phyloP scores from a whole-genome alignment of 371 early-diverging fungal genomes.

The Rhizopus microsporus region DNA sequence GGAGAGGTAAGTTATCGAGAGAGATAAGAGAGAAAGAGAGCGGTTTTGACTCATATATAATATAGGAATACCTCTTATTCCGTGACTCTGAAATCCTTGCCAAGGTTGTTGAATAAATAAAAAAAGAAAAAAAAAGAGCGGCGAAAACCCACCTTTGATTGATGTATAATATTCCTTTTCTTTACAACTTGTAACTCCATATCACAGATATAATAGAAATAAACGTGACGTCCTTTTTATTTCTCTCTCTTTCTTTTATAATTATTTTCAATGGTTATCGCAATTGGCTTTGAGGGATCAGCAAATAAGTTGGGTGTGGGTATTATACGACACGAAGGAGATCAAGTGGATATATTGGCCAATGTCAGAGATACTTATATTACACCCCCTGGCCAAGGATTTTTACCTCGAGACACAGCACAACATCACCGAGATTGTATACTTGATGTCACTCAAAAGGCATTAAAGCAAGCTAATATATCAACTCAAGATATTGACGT shows the following conservation, averaged over 20 bases:
- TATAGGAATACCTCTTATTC: slow-evolving; percentile 73
- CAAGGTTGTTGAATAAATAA: slow-evolving; percentile 65
- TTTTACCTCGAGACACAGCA: slow-evolving; percentile 97
- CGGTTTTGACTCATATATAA: slow-evolving; percentile 2
- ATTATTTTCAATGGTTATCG: slow-evolving; percentile 43
- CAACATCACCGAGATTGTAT: slow-evolving; percentile 92
- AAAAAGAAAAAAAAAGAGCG: slow-evolving; percentile 4
- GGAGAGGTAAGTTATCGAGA: slow-evolving; percentile 60
- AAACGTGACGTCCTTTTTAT: slow-evolving; percentile 2
- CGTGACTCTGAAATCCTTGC: slow-evolving; percentile 94
- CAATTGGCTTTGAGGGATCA: slow-evolving; percentile 94
- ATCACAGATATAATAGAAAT: slow-evolving; percentile 1
- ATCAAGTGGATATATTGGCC: slow-evolving; percentile 72
- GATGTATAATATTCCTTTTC: background rate
- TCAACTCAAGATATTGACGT: slow-evolving; percentile 82
- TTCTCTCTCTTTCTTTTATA: slow-evolving; percentile 2
- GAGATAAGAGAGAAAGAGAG: background rate
- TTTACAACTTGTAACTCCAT: background rate
- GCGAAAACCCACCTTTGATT: background rate
- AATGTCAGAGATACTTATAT: slow-evolving; percentile 96
- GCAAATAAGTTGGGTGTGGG: slow-evolving; percentile 99
- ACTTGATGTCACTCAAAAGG: slow-evolving; percentile 76
- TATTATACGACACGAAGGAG: slow-evolving; percentile 80
- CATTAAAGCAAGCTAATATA: slow-evolving; percentile 81
- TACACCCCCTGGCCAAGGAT: slow-evolving; percentile 98